These are phyloP conservation scores for Epichloe typhina DNA, from an alignment of 2,329 filamentous ascomycete species.

Conservation along the genomic window DNA sequence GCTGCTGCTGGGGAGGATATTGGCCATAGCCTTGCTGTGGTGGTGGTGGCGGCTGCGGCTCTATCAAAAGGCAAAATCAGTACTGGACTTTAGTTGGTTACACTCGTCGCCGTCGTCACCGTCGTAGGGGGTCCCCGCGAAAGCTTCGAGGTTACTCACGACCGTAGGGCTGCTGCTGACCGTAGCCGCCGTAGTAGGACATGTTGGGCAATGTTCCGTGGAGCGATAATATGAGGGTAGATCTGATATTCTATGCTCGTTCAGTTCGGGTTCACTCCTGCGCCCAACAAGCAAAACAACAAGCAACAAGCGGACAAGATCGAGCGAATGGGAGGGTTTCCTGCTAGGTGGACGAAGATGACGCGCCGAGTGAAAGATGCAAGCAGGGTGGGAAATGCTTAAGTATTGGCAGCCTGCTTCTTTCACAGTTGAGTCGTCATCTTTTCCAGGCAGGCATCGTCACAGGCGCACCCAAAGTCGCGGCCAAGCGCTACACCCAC, in stretches of 20 bases:
- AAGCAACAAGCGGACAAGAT: neutral
- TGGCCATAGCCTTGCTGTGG: slow-evolving; percentile 24
- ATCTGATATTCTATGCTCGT: neutral
- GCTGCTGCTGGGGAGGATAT: slow-evolving; percentile 11
- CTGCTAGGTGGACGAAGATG: neutral
- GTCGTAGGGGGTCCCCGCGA: neutral
- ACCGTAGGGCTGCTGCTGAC: slow-evolving; percentile 16
- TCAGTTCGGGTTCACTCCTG: neutral
- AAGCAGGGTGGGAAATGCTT: neutral
- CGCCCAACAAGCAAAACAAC: too few species aligned
- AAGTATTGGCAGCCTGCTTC: neutral
- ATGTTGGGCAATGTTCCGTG: slow-evolving; percentile 10
- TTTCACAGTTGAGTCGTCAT: too few species aligned
- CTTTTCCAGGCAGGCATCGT: too few species aligned
- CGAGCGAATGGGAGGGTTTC: too few species aligned
- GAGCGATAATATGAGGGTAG: neutral
- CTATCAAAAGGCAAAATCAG: slow-evolving; percentile 7
- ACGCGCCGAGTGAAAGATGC: neutral
- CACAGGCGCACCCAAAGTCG: too few species aligned
- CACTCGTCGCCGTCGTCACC: too few species aligned
- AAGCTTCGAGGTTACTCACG: slow-evolving; percentile 17
- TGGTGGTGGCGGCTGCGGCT: slow-evolving; percentile 21
- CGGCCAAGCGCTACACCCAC: too few species aligned
- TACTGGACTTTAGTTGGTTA: neutral
- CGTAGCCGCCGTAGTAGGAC: slow-evolving; percentile 21